These are phyloP conservation scores for Boletus sp. DNA, from an alignment of 1,284 basidiomycete genomes.

Conservation along the genomic window DNA sequence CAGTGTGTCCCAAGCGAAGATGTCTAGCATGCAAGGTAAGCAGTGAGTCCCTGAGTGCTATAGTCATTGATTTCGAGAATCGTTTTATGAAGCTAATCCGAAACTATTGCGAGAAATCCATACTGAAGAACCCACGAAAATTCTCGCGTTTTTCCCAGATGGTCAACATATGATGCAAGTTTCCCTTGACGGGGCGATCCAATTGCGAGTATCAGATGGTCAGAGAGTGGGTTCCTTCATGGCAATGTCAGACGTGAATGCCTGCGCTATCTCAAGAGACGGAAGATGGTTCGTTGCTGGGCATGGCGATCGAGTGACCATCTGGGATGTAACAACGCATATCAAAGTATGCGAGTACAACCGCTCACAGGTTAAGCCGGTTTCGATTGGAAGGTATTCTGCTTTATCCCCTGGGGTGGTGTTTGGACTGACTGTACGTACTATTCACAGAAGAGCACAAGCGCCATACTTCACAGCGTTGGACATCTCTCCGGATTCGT, in stretches of 20 bases:
- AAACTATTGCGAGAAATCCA: neutral
- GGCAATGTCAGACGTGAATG: neutral
- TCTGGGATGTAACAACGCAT: neutral
- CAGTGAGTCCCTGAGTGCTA: neutral
- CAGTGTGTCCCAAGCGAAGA: neutral
- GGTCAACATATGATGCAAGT: neutral
- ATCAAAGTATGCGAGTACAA: neutral
- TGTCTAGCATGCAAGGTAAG: neutral
- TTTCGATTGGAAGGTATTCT: neutral
- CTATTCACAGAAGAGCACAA: neutral
- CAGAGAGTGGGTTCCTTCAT: conserved; percentile 3
- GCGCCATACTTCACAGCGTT: neutral
- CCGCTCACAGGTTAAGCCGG: neutral
- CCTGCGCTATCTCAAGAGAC: neutral
- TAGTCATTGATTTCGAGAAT: neutral
- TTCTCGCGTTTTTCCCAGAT: conserved; percentile 1
- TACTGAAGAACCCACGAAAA: neutral
- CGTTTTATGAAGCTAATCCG: neutral
- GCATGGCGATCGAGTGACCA: neutral
- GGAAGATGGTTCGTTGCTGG: neutral
- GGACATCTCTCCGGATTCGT: neutral
- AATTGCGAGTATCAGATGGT: conserved; percentile 3
- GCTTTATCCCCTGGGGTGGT: too few species aligned
- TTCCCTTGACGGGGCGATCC: neutral
- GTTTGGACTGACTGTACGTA: neutral